Evolutionary conservation across 2,329 filamentous ascomycete genomes (phyloP), one percentile per base, ranked within the genome.

Genomic region (Aspergillus bombycis): DNA sequence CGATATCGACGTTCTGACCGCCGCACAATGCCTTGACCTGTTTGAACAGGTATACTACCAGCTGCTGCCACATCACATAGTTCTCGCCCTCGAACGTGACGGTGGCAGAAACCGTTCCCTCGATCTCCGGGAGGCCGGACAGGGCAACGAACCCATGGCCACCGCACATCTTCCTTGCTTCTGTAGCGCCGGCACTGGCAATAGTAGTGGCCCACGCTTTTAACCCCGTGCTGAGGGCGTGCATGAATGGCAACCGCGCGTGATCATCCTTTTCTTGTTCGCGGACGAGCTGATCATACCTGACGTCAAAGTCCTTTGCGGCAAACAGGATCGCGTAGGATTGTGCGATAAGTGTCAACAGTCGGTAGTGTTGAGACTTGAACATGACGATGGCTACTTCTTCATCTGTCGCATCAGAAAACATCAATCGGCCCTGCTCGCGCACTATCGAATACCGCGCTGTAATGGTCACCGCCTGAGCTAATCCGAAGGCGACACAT

Each of bases 361-460:
- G 54, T 8, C 64, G 58, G 16, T 61, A 54, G 23, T 65, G 58
- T 28, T 63, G 58, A n/a, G 57, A 63, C 16, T 61, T 59, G 52
- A 62, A 65, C 9, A 45, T 50, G 2, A 65, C 32, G 4, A 58
- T 38, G 4, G 61, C 57, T 16, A 43, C 52, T 16, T 60, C 61
- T 10, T 32, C 32, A 2, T 23, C 30, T 8, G 58, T 52, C 23
- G 26, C 36, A 26, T 54, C 36, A 8, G 58, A 32, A 19, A 63
- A 60, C 45, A 60, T 60, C 19, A 57, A 48, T 14, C 38, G 28
- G 9, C 62, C 62, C 43, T 65, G 62, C 46, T 58, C 50, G 1
- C 64, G 54, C 19, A 65, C 62, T n/a, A 57, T 52, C 1, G 52
- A 64, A 30, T 65, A 65, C 19, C 64, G 58, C 12, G 58, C 38